phyloP scores from a whole-genome alignment of 2,329 filamentous ascomycete genomes.

The Fusarium dlaminii region DNA sequence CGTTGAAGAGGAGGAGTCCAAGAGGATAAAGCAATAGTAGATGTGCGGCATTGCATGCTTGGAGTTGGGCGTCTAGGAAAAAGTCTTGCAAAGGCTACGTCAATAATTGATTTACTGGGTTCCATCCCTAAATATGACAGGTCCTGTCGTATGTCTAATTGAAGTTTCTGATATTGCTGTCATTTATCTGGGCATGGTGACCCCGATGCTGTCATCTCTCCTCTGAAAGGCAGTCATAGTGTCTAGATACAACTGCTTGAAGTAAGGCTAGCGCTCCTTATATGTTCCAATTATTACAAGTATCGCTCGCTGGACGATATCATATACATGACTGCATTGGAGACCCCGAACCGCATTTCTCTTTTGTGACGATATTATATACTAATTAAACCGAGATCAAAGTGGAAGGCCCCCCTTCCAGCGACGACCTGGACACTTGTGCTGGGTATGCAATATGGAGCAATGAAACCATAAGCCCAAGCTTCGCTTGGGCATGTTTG shows the following conservation, averaged over 20 bases:
- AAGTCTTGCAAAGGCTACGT: conserved; percentile 39
- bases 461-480: background rate
- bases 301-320: background rate
- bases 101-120: conserved; percentile 43
- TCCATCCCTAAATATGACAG: conserved; percentile 7
- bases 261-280: background rate
- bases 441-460: background rate
- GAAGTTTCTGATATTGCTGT: background rate
- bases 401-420: background rate
- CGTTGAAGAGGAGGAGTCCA: conserved; percentile 50
- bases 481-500: background rate
- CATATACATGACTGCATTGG: background rate
- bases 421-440: background rate
- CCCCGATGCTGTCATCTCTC: background rate
- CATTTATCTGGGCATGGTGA: background rate
- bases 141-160: background rate
- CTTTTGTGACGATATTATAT: conserved; percentile 20
- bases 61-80: conserved; percentile 49
- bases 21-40: conserved; percentile 49
- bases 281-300: background rate
- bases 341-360: background rate
- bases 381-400: conserved; percentile 12
- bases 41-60: conserved; percentile 30
- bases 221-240: background rate
- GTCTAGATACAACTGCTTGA: background rate